Percentiles rank a stretch among this genome's conserved stretches.
Evolutionary conservation across 192 early-diverging fungal species (phyloP).

Genomic region (Backusella parvicylindrica): DNA sequence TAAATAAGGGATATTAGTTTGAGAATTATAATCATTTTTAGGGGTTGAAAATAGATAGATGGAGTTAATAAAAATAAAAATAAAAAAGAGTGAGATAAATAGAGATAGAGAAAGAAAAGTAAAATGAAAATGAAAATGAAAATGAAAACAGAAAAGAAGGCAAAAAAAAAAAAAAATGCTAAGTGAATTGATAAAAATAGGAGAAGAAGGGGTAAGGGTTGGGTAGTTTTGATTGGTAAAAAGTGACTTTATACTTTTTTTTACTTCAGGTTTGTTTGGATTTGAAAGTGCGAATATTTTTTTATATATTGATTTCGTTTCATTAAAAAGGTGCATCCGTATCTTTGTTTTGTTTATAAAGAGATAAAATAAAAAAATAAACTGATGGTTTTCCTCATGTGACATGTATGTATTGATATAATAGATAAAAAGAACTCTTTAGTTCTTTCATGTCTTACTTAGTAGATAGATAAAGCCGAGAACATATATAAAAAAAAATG

Average conservation of each 20-base stretch:
- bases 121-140: background rate
- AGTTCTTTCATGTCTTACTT: background rate
- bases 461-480: background rate
- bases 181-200: constrained; percentile 6
- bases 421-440: background rate
- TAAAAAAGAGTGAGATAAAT: background rate
- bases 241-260: constrained; percentile 2
- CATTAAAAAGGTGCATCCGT: background rate
- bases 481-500: background rate
- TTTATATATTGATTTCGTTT: background rate
- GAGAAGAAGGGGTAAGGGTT: background rate
- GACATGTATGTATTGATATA: background rate
- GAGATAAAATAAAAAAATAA: background rate
- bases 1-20: background rate
- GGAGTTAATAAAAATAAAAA: background rate
- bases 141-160: background rate
- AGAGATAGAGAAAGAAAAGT: background rate
- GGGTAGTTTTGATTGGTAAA: background rate
- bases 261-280: background rate
- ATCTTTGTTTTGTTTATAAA: background rate
- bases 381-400: background rate
- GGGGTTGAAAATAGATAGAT: background rate
- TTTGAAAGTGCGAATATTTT: background rate
- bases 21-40: background rate
- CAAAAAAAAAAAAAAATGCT: background rate